Evolutionary conservation across 2,329 filamentous ascomycete genomes (phyloP).

Genomic region (Claviceps sp.): DNA sequence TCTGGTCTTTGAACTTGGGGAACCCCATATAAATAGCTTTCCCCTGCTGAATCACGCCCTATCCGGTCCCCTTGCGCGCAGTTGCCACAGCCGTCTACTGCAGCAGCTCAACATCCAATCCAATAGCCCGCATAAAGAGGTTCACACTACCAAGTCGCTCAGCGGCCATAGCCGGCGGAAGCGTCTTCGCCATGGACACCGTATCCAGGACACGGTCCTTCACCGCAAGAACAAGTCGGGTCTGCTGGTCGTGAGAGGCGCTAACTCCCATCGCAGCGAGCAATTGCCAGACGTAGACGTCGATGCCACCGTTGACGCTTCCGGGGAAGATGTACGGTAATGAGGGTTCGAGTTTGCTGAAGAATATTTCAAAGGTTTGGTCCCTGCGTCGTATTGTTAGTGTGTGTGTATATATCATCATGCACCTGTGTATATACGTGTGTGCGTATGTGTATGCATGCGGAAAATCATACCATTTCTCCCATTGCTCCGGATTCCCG

Average conservation of each 20-base stretch:
- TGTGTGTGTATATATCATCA: conserved; percentile 9
- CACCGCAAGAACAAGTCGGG: conserved; percentile 83
- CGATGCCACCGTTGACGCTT: conserved; percentile 78
- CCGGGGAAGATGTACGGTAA: conserved; percentile 82
- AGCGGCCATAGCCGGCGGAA: conserved; percentile 74
- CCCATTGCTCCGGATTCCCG: conserved; percentile 59
- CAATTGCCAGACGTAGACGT: conserved; percentile 97
- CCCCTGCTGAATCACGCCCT: background rate
- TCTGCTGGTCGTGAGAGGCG: conserved; percentile 87
- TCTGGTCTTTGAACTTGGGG: no score
- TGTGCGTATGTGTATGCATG: conserved; percentile 9
- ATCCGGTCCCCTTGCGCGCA: conserved; percentile 5
- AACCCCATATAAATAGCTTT: background rate
- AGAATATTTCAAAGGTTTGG: conserved; percentile 70
- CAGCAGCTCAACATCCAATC: conserved; percentile 80
- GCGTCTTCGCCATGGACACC: conserved; percentile 73
- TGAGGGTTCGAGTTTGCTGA: conserved; percentile 73
- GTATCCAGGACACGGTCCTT: conserved; percentile 98
- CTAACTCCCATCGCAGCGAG: conserved; percentile 89
- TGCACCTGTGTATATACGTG: background rate
- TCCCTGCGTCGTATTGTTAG: conserved; percentile 34
- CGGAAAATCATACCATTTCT: conserved; percentile 52
- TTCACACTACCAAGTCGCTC: conserved; percentile 86
- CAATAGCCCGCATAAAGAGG: conserved; percentile 95
- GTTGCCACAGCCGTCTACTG: conserved; percentile 13